These are phyloP conservation scores for Melanomma pulvis-pyrius DNA, from an alignment of 495 filamentous ascomycete genomes.

Conservation along the genomic window DNA sequence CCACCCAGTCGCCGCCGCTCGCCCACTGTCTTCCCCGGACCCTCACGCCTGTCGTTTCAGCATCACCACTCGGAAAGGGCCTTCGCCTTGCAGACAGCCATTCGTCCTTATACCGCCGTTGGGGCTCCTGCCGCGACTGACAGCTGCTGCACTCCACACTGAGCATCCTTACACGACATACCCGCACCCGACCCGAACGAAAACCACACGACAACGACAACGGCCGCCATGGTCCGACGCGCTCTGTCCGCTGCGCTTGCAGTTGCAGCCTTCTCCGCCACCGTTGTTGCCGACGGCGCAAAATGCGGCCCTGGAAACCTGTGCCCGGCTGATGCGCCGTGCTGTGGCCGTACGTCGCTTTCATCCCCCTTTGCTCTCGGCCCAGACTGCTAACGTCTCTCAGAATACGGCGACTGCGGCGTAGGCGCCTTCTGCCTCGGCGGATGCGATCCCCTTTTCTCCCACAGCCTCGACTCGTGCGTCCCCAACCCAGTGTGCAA, in stretches of 20 bases:
- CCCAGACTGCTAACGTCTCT: conserved; percentile 20
- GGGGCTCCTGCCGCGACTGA: neutral
- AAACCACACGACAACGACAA: neutral
- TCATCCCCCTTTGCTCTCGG: neutral
- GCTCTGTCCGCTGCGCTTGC: conserved; percentile 22
- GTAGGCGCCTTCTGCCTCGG: conserved; percentile 94
- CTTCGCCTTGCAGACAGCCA: neutral
- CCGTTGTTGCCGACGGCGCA: conserved; percentile 5
- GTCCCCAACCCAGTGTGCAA: conserved; percentile 82
- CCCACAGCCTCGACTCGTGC: conserved; percentile 80
- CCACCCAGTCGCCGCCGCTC: neutral
- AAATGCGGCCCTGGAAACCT: conserved; percentile 1
- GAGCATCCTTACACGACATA: conserved; percentile 32
- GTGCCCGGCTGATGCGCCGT: conserved; percentile 78
- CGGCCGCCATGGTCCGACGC: conserved; percentile 22
- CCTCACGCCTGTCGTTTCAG: conserved; percentile 36
- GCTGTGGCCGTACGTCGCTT: conserved; percentile 82
- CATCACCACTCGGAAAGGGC: conserved; percentile 17
- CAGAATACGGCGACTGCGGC: conserved; percentile 93
- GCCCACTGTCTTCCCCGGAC: conserved; percentile 1
- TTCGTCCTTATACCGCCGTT: neutral
- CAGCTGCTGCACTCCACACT: conserved; percentile 28
- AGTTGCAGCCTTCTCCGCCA: conserved; percentile 22
- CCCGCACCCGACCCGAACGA: conserved; percentile 4
- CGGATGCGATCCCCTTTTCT: conserved; percentile 86